Conservation (phyloP, 2,329 filamentous ascomycete species). For the Lasiodiplodia hormozganensis region DNA sequence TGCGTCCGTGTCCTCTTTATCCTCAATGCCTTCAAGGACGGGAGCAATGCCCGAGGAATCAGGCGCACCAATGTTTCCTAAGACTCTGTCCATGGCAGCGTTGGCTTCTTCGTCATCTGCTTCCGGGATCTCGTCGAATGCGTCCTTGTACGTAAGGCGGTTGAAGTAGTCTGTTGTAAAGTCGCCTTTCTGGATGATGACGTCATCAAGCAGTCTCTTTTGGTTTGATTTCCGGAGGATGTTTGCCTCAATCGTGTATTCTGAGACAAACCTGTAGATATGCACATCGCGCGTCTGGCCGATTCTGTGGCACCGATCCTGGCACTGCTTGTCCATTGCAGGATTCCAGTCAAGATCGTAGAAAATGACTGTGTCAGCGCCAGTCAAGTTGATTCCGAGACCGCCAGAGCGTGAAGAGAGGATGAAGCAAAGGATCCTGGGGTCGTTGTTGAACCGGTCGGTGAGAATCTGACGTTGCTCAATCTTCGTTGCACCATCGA, state of each 20-base stretch:
- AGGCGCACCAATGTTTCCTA: slow-evolving; percentile 55
- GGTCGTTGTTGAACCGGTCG: slow-evolving; percentile 95
- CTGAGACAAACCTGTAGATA: slow-evolving; percentile 75
- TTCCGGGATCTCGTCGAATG: slow-evolving; percentile 61
- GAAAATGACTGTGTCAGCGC: slow-evolving; percentile 97
- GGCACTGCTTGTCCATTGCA: slow-evolving; percentile 99
- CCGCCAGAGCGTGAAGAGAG: slow-evolving; percentile 93
- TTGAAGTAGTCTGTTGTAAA: slow-evolving; percentile 98
- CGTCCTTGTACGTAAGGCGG: slow-evolving; percentile 72
- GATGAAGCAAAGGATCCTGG: slow-evolving; percentile 92
- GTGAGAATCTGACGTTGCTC: slow-evolving; percentile 95
- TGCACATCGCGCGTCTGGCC: slow-evolving; percentile 97
- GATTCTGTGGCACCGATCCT: slow-evolving; percentile 96
- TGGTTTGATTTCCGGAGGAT: slow-evolving; percentile 96
- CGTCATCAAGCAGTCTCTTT: slow-evolving; percentile 96
- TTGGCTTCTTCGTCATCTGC: slow-evolving; percentile 58
- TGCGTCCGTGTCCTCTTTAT: slow-evolving; percentile 87
- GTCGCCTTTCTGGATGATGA: slow-evolving; percentile 97
- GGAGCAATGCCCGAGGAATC: slow-evolving; percentile 70
- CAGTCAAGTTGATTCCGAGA: slow-evolving; percentile 93
- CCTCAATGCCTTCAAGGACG: slow-evolving; percentile 88
- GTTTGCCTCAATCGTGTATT: slow-evolving; percentile 91
- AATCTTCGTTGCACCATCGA: slow-evolving; percentile 96
- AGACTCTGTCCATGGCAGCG: slow-evolving; percentile 83
- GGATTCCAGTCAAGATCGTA: slow-evolving; percentile 99